Conservation (phyloP, 2,329 filamentous ascomycete species). For the Aspergillus alliaceus region DNA sequence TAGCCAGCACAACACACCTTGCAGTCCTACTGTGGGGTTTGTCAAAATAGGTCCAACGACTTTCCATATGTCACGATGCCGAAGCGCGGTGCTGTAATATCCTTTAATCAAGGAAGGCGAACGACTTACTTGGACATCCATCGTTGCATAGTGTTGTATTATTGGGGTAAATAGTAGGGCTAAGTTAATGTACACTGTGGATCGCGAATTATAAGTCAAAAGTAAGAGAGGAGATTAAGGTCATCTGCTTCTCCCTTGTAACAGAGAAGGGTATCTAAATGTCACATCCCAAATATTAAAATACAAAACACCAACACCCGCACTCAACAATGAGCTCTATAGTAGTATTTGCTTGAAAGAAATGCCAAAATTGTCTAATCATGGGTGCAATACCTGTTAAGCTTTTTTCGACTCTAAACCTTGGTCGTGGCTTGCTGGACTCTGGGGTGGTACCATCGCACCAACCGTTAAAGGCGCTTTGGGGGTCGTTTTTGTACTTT, state of each 20-base stretch:
- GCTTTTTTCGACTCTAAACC: slow-evolving; percentile 1
- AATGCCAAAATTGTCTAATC: not conserved
- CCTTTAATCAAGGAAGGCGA: not conserved
- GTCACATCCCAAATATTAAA: slow-evolving; percentile 5
- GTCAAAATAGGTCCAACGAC: slow-evolving; percentile 23
- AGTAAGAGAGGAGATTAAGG: slow-evolving; percentile 6
- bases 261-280: slow-evolving; percentile 17
- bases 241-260: not conserved
- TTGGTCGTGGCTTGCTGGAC: not conserved
- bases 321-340: not conserved
- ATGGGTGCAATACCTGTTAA: not conserved
- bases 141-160: not conserved
- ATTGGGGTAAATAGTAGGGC: not conserved
- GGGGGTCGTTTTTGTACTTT: slow-evolving; percentile 1
- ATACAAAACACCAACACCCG: not conserved
- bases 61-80: slow-evolving; percentile 39
- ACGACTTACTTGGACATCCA: not conserved
- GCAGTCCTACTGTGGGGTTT: slow-evolving; percentile 7
- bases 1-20: slow-evolving; percentile 20
- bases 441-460: not conserved
- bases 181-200: not conserved
- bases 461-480: not conserved
- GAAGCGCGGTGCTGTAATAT: slow-evolving; percentile 43
- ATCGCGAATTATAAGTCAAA: not conserved
- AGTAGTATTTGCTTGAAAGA: not conserved